Evolutionary conservation across 2,329 filamentous ascomycete species (phyloP), one percentile per base, ranked within the genome.

Genomic region (Fusarium sp.): DNA sequence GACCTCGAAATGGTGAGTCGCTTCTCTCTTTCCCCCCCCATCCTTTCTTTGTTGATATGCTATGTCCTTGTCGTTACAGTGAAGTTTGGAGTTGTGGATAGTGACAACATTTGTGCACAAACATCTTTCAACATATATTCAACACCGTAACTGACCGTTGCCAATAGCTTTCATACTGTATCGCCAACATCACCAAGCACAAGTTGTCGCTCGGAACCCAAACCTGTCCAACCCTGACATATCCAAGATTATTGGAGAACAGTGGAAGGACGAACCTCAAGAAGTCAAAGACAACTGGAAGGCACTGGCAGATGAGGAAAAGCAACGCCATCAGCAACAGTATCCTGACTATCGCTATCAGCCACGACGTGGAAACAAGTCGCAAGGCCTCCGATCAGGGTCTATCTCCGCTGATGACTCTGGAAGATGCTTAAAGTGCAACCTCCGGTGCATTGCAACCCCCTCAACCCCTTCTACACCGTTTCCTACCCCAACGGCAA

Each of bases 321-420:
- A 98, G 85, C 86, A 90, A 68, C 92, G 93, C 22, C 96, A 99
- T 81, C 92, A 94, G 78, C 91, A 91, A 71, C 93, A 95, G 82
- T 97, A 98, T 80, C 96, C 96, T 5, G 92, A 94, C 73, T 99
- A 99, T 83, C 91, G 94, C 71, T 99, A 98, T 80, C 94, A 97
- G 80, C 96, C 96, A 39, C 91, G 93, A 25, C 89, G 93, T 39
- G 89, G 88, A 72, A 76, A 76, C 64, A 80, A 80, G 62, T 69
- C 68, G 7, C 78, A 80, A 64, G 75, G 79, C 64, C 75, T 68
- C 60, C 77, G 81, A 68, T 67, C 80, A 31, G 76, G 76, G 20
- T 79, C 80, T 20, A 79, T 81, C 4, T 76, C 81, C 3, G 83
- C 81, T 22, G 86, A 89, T 44, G 86, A 88, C 55, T 82, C 85